phyloP scores from a whole-genome alignment of 2,329 filamentous ascomycete genomes.

The Colletotrichum zoysiae region DNA sequence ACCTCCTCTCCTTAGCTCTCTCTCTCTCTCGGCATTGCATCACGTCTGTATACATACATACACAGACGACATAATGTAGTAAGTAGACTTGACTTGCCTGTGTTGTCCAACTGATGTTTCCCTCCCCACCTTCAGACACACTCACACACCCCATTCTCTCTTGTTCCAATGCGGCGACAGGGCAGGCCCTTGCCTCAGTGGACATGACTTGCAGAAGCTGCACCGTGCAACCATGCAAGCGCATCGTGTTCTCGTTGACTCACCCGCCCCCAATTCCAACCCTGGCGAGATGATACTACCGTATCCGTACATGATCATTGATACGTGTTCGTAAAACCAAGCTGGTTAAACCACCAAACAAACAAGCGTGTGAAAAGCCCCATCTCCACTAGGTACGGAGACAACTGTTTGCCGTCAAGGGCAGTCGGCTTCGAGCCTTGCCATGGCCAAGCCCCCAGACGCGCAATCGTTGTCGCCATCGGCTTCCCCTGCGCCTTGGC shows the following conservation, averaged over 20 bases:
- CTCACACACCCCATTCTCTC: too few species aligned
- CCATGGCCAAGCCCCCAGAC: conserved; percentile 40
- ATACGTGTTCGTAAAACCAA: background rate
- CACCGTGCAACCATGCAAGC: background rate
- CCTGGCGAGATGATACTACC: background rate
- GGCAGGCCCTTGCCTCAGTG: conserved; percentile 1
- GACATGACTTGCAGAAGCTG: conserved; percentile 13
- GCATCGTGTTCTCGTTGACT: conserved; percentile 6
- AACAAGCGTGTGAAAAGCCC: background rate
- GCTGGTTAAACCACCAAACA: background rate
- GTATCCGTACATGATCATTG: background rate
- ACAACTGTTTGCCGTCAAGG: conserved; percentile 11
- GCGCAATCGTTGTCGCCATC: conserved; percentile 43
- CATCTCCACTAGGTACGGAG: conserved; percentile 1
- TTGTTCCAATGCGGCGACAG: background rate
- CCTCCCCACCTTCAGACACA: background rate
- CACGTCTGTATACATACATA: background rate
- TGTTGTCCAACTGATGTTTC: background rate
- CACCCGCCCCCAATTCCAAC: background rate
- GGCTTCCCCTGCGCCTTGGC: conserved; percentile 27
- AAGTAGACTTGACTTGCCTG: conserved; percentile 18
- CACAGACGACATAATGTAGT: background rate
- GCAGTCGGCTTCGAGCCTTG: conserved; percentile 30
- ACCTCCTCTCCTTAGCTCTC: background rate
- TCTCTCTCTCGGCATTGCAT: conserved; percentile 2